Conservation (phyloP, 805 yeast species). For the Wickerhamomyces mucosus region DNA sequence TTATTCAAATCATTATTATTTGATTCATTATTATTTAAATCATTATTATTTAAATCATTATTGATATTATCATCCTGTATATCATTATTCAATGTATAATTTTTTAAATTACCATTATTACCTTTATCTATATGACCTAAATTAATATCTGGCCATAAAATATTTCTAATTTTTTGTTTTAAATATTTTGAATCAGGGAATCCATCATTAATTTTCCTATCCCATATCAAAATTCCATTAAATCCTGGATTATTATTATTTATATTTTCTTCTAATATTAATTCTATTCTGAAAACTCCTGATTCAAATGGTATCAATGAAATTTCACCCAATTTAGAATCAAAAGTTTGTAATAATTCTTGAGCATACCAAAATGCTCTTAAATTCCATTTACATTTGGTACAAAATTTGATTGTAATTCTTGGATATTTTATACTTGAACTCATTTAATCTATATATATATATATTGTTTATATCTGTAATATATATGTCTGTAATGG, state of each 20-base stretch:
- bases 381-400: slow-evolving; percentile 80
- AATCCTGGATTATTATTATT: no score
- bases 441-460: no score
- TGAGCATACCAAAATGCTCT: slow-evolving; percentile 85
- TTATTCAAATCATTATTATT: no score
- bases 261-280: slow-evolving; percentile 27
- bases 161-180: slow-evolving; percentile 56
- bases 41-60: no score
- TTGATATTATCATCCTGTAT: no score
- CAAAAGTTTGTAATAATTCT: slow-evolving; percentile 78
- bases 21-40: no score
- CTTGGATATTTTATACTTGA: no score
- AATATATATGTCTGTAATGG: no score
- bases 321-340: slow-evolving; percentile 44
- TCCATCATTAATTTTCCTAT: slow-evolving; percentile 51
- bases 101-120: no score
- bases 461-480: no score
- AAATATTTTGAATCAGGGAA: slow-evolving; percentile 81
- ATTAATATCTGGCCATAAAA: slow-evolving; percentile 39
- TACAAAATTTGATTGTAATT: slow-evolving; percentile 66
- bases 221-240: slow-evolving; percentile 51
- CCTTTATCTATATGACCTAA: slow-evolving; percentile 58
- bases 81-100: no score
- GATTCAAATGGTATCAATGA: slow-evolving; percentile 36
- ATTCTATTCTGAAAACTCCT: slow-evolving; percentile 54